These are phyloP conservation scores for Sporothrix euskadiensis DNA, from an alignment of 2,329 filamentous ascomycete genomes.

Conservation along the genomic window DNA sequence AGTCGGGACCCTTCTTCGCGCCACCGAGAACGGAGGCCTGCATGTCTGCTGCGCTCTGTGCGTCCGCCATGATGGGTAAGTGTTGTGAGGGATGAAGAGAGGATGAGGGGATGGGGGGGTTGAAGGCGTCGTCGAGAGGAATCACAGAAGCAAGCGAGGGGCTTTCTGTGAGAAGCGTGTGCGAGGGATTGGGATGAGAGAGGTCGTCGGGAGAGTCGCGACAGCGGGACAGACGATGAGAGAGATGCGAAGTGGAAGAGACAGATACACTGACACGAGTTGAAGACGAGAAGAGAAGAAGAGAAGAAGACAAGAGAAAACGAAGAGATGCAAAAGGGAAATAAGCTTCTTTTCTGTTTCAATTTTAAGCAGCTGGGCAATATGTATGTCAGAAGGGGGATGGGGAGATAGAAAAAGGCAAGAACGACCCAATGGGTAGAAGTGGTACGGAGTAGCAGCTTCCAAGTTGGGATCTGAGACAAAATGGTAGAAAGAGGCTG, in stretches of 20 bases:
- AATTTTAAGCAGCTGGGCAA: slow-evolving; percentile 4
- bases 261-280: not conserved
- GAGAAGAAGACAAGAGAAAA: slow-evolving; percentile 8
- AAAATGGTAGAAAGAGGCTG: slow-evolving; percentile 9
- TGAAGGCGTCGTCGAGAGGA: not conserved
- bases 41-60: slow-evolving; percentile 65
- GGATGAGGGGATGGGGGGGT: not conserved
- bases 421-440: slow-evolving; percentile 7
- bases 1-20: slow-evolving; percentile 61
- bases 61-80: slow-evolving; percentile 53
- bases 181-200: not conserved
- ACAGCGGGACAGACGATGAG: not conserved
- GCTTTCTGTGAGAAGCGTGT: not conserved
- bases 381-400: not conserved
- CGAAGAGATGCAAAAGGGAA: not conserved
- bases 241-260: not conserved
- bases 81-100: not conserved
- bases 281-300: not conserved
- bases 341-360: slow-evolving; percentile 25
- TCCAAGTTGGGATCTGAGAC: slow-evolving; percentile 24
- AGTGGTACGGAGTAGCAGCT: slow-evolving; percentile 14
- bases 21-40: slow-evolving; percentile 65
- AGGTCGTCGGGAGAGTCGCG: not conserved
- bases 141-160: slow-evolving; percentile 12
- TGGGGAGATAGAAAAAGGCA: not conserved